A percentile compares a stretch with the other conserved stretches of the same genome.
phyloP scores from a whole-genome alignment of 176 grass and related monocot genomes.

The Oryza coarctata region DNA sequence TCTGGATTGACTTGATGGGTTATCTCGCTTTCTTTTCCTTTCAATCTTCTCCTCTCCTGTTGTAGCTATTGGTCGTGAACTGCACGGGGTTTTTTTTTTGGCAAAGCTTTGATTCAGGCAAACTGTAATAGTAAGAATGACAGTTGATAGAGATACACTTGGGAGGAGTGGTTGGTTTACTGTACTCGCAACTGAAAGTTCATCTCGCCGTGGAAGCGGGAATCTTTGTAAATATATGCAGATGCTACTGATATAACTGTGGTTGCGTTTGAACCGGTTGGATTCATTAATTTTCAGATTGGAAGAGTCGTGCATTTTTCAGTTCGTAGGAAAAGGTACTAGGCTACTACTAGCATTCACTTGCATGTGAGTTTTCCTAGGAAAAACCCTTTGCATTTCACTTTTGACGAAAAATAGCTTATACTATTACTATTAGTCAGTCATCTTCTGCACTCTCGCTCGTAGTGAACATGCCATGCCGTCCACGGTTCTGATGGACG shows the following conservation, averaged over 20 bases:
- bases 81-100: neutral
- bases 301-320: neutral
- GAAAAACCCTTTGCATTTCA: too few relatives aligned
- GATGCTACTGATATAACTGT: neutral
- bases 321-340: neutral
- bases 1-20: constrained; percentile 15
- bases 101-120: constrained; percentile 9
- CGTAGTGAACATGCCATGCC: too few relatives aligned
- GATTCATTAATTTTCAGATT: neutral
- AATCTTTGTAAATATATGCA: neutral
- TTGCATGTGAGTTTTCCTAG: too few relatives aligned
- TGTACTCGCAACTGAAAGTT: neutral
- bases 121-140: neutral
- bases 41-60: neutral
- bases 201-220: neutral
- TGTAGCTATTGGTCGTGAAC: constrained; percentile 17
- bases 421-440: too few relatives aligned
- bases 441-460: too few relatives aligned
- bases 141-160: neutral
- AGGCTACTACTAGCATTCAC: too few relatives aligned
- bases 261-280: neutral
- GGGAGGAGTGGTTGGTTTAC: neutral
- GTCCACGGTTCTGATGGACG: too few relatives aligned
- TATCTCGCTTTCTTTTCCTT: neutral
- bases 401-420: too few relatives aligned